These are phyloP conservation scores for Fragaria ananassa DNA, from an alignment of 306 rosid genomes.

Conservation along the genomic window DNA sequence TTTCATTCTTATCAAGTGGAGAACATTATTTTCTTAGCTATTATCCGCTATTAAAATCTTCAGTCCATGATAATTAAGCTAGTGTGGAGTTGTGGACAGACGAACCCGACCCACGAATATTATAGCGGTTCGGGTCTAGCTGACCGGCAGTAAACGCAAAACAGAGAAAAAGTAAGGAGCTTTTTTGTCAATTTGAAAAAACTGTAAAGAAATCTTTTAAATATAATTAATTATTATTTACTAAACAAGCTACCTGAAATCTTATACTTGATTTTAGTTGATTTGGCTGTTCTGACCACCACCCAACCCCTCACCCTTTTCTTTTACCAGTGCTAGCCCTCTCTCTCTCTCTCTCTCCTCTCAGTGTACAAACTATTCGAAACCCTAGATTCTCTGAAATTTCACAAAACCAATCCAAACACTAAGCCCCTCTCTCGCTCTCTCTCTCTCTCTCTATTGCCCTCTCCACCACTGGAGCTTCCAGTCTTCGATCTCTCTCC, in stretches of 20 bases:
- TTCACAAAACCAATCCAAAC: constrained; percentile 1
- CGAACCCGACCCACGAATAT: too few species aligned
- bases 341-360: constrained; percentile 15
- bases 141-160: neutral
- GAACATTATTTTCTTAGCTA: too few species aligned
- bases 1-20: too few species aligned
- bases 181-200: constrained; percentile 1
- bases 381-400: constrained; percentile 44
- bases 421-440: neutral
- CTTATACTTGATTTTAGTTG: constrained; percentile 31
- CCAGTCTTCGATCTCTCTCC: constrained; percentile 17
- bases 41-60: too few species aligned
- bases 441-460: neutral
- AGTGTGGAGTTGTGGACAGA: too few species aligned
- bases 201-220: neutral
- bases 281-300: constrained; percentile 51
- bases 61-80: too few species aligned
- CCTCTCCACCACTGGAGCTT: constrained; percentile 5
- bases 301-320: constrained; percentile 40
- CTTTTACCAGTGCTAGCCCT: neutral
- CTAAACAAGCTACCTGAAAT: constrained; percentile 21
- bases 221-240: neutral
- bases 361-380: constrained; percentile 27
- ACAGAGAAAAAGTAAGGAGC: neutral
- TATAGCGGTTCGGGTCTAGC: neutral